phyloP scores from a whole-genome alignment of 2,329 filamentous ascomycete species.

The Tolypocladium tundrense region DNA sequence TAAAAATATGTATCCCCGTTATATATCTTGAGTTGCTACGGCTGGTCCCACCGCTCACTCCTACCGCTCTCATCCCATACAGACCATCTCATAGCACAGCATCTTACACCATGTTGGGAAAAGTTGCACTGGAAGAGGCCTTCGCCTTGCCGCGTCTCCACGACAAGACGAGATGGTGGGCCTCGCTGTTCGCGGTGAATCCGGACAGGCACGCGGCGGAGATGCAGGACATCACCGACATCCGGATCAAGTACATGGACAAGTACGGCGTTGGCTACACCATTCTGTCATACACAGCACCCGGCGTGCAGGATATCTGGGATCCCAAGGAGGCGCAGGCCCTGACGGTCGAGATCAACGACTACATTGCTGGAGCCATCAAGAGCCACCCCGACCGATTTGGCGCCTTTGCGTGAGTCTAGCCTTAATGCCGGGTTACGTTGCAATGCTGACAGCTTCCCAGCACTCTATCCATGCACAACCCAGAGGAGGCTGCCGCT shows the following conservation, averaged over 20 bases:
- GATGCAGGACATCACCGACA: constrained; percentile 32
- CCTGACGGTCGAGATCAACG: constrained; percentile 31
- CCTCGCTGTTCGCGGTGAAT: constrained; percentile 47
- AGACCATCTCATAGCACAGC: background rate
- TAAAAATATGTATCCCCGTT: background rate
- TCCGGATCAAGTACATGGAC: constrained; percentile 32
- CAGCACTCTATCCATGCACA: constrained; percentile 41
- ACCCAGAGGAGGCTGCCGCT: constrained; percentile 36
- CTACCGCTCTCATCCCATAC: background rate
- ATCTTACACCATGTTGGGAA: constrained; percentile 39
- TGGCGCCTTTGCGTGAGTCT: constrained; percentile 32
- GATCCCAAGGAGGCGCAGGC: constrained; percentile 29
- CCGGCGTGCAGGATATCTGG: constrained; percentile 35
- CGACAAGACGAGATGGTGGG: constrained; percentile 52
- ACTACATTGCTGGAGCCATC: constrained; percentile 27
- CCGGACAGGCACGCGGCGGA: constrained; percentile 46
- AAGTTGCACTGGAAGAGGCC: constrained; percentile 52
- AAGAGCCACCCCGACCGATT: constrained; percentile 27
- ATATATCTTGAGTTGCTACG: background rate
- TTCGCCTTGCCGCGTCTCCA: constrained; percentile 49
- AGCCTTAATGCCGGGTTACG: too few species aligned
- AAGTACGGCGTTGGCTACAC: constrained; percentile 37
- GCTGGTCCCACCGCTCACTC: background rate
- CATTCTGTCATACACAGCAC: constrained; percentile 37
- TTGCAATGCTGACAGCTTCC: background rate